A percentile compares a stretch with the other conserved stretches of the same genome.
These are phyloP conservation scores for Metschnikowia gelsemii DNA, from an alignment of 805 yeast genomes.

Conservation along the genomic window DNA sequence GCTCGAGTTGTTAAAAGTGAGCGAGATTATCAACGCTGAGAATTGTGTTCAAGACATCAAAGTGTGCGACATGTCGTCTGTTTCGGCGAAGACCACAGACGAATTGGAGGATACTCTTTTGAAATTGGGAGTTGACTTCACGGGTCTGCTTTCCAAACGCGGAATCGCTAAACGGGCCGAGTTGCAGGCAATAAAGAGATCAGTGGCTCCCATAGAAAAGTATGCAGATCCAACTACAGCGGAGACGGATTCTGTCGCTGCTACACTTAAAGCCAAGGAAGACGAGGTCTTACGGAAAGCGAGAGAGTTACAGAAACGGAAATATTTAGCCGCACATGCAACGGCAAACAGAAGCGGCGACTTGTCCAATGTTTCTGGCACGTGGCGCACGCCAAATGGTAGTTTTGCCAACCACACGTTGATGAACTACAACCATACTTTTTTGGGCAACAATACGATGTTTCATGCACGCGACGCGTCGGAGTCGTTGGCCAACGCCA, in stretches of 20 bases:
- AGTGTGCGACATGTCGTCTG: slow-evolving; percentile 36
- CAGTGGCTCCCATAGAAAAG: background rate
- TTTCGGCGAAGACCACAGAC: slow-evolving; percentile 27
- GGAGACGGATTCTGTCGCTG: background rate
- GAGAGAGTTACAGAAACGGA: slow-evolving; percentile 28
- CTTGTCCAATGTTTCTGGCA: slow-evolving; percentile 14
- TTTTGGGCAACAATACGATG: slow-evolving; percentile 16
- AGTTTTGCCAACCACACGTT: slow-evolving; percentile 17
- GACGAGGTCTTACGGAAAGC: slow-evolving; percentile 28
- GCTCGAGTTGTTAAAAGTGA: slow-evolving; percentile 18
- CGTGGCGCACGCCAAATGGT: slow-evolving; percentile 16
- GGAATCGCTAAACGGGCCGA: slow-evolving; percentile 27
- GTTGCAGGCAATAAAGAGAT: slow-evolving; percentile 7
- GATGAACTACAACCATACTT: slow-evolving; percentile 19
- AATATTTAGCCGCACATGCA: slow-evolving; percentile 35
- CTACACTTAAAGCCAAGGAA: slow-evolving; percentile 22
- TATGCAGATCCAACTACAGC: background rate
- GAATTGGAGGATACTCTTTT: slow-evolving; percentile 25
- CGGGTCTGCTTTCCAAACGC: slow-evolving; percentile 30
- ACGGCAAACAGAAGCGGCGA: slow-evolving; percentile 15
- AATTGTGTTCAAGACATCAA: slow-evolving; percentile 24
- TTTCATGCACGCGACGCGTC: slow-evolving; percentile 23
- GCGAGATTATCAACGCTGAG: slow-evolving; percentile 5
- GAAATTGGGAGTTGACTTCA: slow-evolving; percentile 24
- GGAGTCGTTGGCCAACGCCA: slow-evolving; percentile 30